Conservation (phyloP, 495 filamentous ascomycete genomes). For the Trypethelium eluteriae region DNA sequence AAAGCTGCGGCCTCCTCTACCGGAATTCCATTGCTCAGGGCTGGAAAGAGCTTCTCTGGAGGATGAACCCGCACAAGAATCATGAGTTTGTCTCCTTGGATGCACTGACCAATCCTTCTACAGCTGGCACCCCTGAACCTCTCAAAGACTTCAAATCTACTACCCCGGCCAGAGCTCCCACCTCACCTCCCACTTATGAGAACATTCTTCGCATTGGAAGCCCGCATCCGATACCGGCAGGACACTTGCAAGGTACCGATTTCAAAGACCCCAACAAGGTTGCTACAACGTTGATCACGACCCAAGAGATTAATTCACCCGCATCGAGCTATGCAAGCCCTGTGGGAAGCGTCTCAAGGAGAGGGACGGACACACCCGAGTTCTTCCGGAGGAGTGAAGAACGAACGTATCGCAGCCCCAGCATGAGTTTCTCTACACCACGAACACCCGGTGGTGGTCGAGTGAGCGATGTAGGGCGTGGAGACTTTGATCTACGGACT, state of each 20-base stretch:
- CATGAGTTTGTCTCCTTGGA: constrained; percentile 86
- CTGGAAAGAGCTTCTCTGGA: constrained; percentile 62
- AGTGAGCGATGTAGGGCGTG: background rate
- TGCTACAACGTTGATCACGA: background rate
- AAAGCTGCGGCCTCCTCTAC: constrained; percentile 71
- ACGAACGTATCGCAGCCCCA: constrained; percentile 2
- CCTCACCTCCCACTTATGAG: background rate
- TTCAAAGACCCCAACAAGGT: constrained; percentile 9
- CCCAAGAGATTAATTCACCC: background rate
- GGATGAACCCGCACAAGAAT: constrained; percentile 40
- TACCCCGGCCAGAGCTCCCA: background rate
- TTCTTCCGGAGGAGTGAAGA: constrained; percentile 4
- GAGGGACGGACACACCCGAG: background rate
- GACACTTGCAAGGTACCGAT: background rate
- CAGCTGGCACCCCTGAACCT: background rate
- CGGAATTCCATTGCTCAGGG: constrained; percentile 75
- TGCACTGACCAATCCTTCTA: constrained; percentile 36
- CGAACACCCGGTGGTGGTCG: background rate
- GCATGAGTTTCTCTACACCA: constrained; percentile 5
- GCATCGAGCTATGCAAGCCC: background rate
- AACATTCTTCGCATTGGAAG: constrained; percentile 2
- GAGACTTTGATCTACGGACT: background rate
- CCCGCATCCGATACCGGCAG: background rate
- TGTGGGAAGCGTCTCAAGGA: background rate
- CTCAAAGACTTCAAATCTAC: background rate